These are phyloP conservation scores for Plantago elongata DNA, from an alignment of 257 asterid species.

Conservation along the genomic window DNA sequence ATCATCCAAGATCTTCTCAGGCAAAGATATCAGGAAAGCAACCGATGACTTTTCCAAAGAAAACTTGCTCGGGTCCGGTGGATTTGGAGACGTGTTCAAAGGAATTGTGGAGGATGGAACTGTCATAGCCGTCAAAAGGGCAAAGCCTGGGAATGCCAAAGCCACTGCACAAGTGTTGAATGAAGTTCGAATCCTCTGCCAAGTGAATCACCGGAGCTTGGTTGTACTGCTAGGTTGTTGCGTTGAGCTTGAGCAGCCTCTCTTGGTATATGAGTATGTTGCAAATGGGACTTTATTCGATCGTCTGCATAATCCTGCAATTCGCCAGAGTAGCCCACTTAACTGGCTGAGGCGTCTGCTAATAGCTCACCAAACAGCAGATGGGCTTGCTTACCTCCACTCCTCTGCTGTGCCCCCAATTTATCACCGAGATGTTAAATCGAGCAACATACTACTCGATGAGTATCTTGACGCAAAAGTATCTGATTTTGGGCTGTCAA, in stretches of 20 bases:
- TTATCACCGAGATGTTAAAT: conserved; percentile 56
- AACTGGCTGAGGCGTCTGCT: conserved; percentile 41
- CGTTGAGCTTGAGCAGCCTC: conserved; percentile 55
- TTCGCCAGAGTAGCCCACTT: conserved; percentile 26
- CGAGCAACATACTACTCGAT: conserved; percentile 47
- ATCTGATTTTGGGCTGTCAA: conserved; percentile 58
- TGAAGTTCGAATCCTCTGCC: conserved; percentile 55
- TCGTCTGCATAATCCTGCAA: conserved; percentile 35
- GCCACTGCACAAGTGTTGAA: conserved; percentile 52
- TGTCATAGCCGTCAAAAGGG: conserved; percentile 45
- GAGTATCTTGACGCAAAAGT: conserved; percentile 51
- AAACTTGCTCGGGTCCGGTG: conserved; percentile 53
- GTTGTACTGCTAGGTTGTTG: conserved; percentile 53
- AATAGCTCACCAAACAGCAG: conserved; percentile 44
- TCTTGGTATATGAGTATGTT: conserved; percentile 43
- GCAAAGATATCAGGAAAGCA: conserved; percentile 54
- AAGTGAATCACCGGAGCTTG: conserved; percentile 56
- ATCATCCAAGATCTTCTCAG: conserved; percentile 48
- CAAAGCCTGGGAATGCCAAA: conserved; percentile 49
- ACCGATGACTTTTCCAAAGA: conserved; percentile 43
- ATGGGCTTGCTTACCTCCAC: conserved; percentile 56
- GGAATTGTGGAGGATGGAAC: conserved; percentile 49
- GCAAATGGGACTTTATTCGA: conserved; percentile 52
- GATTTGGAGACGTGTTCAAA: conserved; percentile 64
- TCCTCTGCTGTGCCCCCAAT: conserved; percentile 53